phyloP scores from a whole-genome alignment of 108 stramenopile species.

The Fragilaria radians region DNA sequence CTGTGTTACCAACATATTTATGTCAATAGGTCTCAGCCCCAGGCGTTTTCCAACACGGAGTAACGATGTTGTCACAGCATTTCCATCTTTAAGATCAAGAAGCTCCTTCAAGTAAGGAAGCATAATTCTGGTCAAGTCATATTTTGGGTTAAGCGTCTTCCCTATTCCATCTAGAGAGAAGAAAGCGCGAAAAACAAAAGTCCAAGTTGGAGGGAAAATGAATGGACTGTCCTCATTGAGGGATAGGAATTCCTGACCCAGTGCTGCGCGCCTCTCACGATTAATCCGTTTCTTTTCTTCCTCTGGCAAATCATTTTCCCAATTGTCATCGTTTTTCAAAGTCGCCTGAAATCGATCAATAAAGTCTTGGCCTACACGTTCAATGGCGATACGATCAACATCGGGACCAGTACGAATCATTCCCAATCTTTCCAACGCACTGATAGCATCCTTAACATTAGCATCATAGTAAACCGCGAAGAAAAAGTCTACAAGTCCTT shows the following conservation, averaged over 20 bases:
- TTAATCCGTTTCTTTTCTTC: constrained; percentile 74
- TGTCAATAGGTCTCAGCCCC: constrained; percentile 79
- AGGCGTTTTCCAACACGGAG: constrained; percentile 77
- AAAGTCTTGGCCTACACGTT: constrained; percentile 93
- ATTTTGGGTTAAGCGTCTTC: constrained; percentile 89
- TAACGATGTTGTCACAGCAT: constrained; percentile 76
- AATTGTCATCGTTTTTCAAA: constrained; percentile 49
- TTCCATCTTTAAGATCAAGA: constrained; percentile 89
- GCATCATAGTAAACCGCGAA: constrained; percentile 89
- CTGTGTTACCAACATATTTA: constrained; percentile 77
- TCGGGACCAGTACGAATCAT: constrained; percentile 82
- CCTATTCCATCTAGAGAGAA: constrained; percentile 98
- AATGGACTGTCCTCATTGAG: constrained; percentile 88
- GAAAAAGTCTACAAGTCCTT: constrained; percentile 85
- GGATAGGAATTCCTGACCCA: constrained; percentile 88
- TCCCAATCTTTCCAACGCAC: constrained; percentile 91
- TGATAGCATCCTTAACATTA: constrained; percentile 84
- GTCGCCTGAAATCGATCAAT: constrained; percentile 90
- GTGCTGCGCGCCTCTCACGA: constrained; percentile 55
- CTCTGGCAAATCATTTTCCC: constrained; percentile 68
- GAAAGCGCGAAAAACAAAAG: constrained; percentile 96
- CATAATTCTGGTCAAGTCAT: constrained; percentile 90
- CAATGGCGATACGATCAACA: constrained; percentile 92
- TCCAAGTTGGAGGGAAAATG: constrained; percentile 96
- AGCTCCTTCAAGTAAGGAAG: constrained; percentile 93